Evolutionary conservation across 768 basidiomycete species (phyloP).

Genomic region (Ramaria sp.): DNA sequence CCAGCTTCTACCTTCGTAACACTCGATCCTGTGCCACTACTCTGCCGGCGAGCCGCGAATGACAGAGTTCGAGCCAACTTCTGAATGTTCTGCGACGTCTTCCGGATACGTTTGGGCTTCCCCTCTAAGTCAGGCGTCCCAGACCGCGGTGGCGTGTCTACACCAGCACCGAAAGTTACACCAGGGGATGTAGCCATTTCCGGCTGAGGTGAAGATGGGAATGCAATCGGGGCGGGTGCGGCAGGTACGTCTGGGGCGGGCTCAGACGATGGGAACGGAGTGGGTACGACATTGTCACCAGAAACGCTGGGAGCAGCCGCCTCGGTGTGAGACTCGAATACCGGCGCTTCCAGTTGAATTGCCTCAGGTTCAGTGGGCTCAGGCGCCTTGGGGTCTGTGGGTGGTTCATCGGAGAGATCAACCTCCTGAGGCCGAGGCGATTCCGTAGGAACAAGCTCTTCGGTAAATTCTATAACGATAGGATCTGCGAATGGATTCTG

Average conservation of each 20-base stretch:
- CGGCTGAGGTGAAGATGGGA: conserved; percentile 24
- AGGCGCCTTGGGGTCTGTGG: conserved; percentile 19
- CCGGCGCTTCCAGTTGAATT: not conserved
- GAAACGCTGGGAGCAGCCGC: not conserved
- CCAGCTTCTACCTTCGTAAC: conserved; percentile 19
- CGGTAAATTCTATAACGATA: not conserved
- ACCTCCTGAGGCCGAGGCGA: conserved; percentile 8
- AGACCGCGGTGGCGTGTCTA: conserved; percentile 46
- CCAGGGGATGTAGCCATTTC: conserved; percentile 28
- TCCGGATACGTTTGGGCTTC: conserved; percentile 73
- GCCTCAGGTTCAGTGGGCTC: not conserved
- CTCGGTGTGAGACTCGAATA: not conserved
- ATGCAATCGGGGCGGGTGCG: conserved; percentile 18
- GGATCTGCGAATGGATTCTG: conserved; percentile 5
- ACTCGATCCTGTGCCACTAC: conserved; percentile 29
- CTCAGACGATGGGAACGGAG: conserved; percentile 17
- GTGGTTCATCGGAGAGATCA: conserved; percentile 15
- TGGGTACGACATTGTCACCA: not conserved
- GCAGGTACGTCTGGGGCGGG: conserved; percentile 2
- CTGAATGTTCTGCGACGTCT: conserved; percentile 81
- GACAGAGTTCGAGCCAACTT: conserved; percentile 68
- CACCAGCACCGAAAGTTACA: conserved; percentile 58
- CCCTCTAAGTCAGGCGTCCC: conserved; percentile 64
- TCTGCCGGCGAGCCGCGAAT: conserved; percentile 46
- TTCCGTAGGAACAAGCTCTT: not conserved